Percentiles rank a stretch among this genome's conserved stretches.
phyloP scores from a whole-genome alignment of 2,329 filamentous ascomycete genomes.

The Penicillium glabrum region DNA sequence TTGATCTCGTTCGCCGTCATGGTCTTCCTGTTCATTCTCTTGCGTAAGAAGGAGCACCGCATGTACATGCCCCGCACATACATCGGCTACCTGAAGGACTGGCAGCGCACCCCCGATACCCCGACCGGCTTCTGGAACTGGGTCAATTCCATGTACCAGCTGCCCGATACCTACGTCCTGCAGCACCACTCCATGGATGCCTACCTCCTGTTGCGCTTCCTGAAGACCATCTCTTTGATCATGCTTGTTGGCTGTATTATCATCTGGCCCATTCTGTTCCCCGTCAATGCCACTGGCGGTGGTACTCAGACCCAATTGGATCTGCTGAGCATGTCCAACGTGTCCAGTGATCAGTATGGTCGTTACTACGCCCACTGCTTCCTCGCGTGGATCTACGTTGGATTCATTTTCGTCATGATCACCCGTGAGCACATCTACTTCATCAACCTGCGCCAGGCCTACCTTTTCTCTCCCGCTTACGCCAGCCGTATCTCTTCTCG shows the following conservation, averaged over 20 bases:
- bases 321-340: conserved; percentile 75
- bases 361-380: conserved; percentile 81
- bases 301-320: conserved; percentile 67
- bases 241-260: conserved; percentile 81
- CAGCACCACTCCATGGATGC: conserved; percentile 91
- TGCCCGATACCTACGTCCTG: conserved; percentile 74
- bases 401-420: conserved; percentile 85
- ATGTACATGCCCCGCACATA: conserved; percentile 59
- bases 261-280: conserved; percentile 86
- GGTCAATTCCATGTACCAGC: conserved; percentile 65
- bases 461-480: conserved; percentile 81
- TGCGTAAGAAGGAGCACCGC: conserved; percentile 50
- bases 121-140: conserved; percentile 66
- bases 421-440: conserved; percentile 87
- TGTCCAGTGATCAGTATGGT: conserved; percentile 56
- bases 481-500: conserved; percentile 83
- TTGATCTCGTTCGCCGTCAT: conserved; percentile 46
- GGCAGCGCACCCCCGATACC: conserved; percentile 59
- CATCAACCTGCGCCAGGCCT: conserved; percentile 90
- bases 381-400: conserved; percentile 78
- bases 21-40: conserved; percentile 51
- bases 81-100: conserved; percentile 51
- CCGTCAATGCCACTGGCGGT: conserved; percentile 82
- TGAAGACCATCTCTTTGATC: conserved; percentile 75
- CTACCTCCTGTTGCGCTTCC: conserved; percentile 84